phyloP scores from a whole-genome alignment of 1,284 basidiomycete genomes.

The Microbotryomycetes sp. region DNA sequence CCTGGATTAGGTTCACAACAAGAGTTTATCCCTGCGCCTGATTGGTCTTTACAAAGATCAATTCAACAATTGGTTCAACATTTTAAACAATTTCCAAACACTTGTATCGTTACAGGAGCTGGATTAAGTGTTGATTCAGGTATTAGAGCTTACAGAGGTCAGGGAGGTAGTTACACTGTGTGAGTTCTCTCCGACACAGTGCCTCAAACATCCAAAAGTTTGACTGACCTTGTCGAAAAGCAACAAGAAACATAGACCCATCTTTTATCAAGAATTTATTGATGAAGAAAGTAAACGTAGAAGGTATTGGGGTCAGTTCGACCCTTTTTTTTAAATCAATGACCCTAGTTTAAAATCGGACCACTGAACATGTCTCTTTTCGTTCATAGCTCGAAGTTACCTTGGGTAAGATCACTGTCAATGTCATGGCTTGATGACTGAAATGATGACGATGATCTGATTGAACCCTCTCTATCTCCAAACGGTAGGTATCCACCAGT shows the following conservation, averaged over 20 bases:
- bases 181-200: not conserved
- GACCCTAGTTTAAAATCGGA: not conserved
- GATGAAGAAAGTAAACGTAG: conserved; percentile 16
- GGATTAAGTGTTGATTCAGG: conserved; percentile 89
- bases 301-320: conserved; percentile 15
- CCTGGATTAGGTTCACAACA: not conserved
- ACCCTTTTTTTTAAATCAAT: not conserved
- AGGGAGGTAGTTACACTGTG: conserved; percentile 51
- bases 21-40: not conserved
- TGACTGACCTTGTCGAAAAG: conserved; percentile 27
- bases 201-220: not conserved
- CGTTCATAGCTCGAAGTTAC: not conserved
- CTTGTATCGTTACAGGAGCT: conserved; percentile 67
- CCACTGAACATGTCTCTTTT: not conserved
- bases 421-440: conserved; percentile 7
- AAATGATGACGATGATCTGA: not conserved
- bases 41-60: not conserved
- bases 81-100: not conserved
- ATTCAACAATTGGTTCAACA: not conserved
- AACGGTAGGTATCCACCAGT: conserved; percentile 27
- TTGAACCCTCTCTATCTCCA: not conserved
- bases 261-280: conserved; percentile 37
- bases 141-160: conserved; percentile 77
- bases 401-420: not conserved
- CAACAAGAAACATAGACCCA: conserved; percentile 35